Evolutionary conservation across 1,284 basidiomycete genomes (phyloP).

Genomic region (Marasmius oreades): DNA sequence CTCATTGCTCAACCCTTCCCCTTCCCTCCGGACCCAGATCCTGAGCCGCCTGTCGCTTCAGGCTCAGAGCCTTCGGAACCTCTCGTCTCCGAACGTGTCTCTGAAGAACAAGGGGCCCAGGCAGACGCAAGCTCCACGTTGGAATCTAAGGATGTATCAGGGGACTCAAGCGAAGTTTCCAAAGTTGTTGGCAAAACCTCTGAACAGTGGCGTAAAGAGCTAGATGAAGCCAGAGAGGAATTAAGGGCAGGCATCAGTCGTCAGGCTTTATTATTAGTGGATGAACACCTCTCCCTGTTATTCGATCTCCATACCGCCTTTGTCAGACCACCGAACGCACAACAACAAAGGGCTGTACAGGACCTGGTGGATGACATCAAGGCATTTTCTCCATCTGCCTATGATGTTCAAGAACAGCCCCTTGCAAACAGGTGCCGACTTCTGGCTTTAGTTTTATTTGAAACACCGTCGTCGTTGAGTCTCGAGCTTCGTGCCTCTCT

Average conservation of each 20-base stretch:
- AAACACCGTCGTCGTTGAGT: slow-evolving; percentile 59
- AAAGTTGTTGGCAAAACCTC: slow-evolving; percentile 21
- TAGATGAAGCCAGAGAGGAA: slow-evolving; percentile 66
- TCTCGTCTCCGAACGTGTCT: slow-evolving; percentile 15
- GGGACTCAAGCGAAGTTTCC: slow-evolving; percentile 10
- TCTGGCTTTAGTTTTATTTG: slow-evolving; percentile 79
- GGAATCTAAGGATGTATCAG: slow-evolving; percentile 20
- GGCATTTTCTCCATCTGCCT: slow-evolving; percentile 59
- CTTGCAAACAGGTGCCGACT: slow-evolving; percentile 81
- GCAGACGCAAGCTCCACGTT: slow-evolving; percentile 15
- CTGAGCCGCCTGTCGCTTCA: slow-evolving; percentile 26
- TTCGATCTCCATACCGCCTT: slow-evolving; percentile 88
- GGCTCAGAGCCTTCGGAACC: slow-evolving; percentile 17
- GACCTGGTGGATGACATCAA: slow-evolving; percentile 73
- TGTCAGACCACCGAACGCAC: slow-evolving; percentile 55
- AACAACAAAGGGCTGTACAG: slow-evolving; percentile 60
- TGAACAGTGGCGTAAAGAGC: slow-evolving; percentile 60
- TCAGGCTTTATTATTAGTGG: slow-evolving; percentile 76
- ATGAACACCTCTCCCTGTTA: slow-evolving; percentile 83
- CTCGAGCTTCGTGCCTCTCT: slow-evolving; percentile 48
- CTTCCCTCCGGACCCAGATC: slow-evolving; percentile 59
- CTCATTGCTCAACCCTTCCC: slow-evolving; percentile 83
- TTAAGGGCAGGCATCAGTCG: slow-evolving; percentile 64
- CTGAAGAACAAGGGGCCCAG: slow-evolving; percentile 9
- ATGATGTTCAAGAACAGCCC: slow-evolving; percentile 67